Base-by-base conservation (phyloP, 345 rosid genomes). In the Clausena lansium region DNA sequence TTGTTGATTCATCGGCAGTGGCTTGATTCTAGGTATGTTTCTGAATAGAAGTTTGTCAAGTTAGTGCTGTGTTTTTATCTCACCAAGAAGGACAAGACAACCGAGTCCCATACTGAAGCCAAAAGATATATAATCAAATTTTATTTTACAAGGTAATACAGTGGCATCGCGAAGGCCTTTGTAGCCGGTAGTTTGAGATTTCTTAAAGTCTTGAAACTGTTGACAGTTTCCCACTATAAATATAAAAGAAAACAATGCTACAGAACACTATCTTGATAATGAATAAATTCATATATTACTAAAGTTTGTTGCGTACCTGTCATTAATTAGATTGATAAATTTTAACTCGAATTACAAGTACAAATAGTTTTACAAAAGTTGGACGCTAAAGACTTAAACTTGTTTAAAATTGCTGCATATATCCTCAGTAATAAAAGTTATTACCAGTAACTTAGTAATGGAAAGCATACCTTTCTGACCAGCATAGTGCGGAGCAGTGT, bases 401-500 rank as follows among this genome's bases (percentile, higher is more conserved):
- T 70, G 22, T 25, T 55, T n/a, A 1, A 36, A 58, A 35, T n/a
- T 71, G 11, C 9, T 55, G 32, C 45, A 22, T 30, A 32, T 17
- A 32, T 20, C 15, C 1, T 33, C 35, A 45, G 20, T 27, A 45
- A 76, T n/a, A 50, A 15, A 14, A 50, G 38, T 4, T 76, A 52
- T 30, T 11, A 11, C 24, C 47, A 41, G 69, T 22, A 28, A 59
- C 61, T 55, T 71, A 17, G 32, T 47, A 28, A 54, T n/a, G 9
- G 74, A 32, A 73, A 45, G 62, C 45, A 14, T 85, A 89, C 97
- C 95, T 90, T 83, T 91, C 45, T 78, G 81, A 71, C 97, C 95
- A 83, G 94, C 95, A 86, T 89, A 94, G 76, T 92, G 94, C 67
- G 97, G 93, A 80, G 94, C 91, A 28, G 95, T 92, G 73, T 90